A percentile compares a stretch with the other conserved stretches of the same genome.
Evolutionary conservation across 2,329 filamentous ascomycete genomes (phyloP).

Genomic region (Cryphonectria nitschkei): DNA sequence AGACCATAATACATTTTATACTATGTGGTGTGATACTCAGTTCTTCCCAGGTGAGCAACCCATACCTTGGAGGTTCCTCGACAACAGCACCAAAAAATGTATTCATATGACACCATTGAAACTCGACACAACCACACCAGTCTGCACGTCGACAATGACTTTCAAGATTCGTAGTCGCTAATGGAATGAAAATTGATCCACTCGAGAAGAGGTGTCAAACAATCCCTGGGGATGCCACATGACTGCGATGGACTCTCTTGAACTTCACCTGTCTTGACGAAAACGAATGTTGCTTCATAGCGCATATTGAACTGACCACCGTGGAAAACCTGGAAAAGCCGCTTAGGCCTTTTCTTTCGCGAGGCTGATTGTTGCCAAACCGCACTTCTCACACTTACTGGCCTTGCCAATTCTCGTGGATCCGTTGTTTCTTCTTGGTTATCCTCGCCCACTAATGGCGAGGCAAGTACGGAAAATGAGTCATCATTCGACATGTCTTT

Average conservation of each 20-base stretch:
- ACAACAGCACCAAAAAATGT: no score
- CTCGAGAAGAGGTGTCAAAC: neutral
- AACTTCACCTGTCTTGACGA: neutral
- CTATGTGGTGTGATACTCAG: no score
- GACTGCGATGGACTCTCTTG: neutral
- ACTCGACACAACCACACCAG: no score
- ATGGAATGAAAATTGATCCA: neutral
- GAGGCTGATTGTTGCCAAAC: neutral
- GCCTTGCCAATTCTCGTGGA: neutral
- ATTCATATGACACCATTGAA: no score
- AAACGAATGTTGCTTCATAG: neutral
- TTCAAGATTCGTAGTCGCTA: no score
- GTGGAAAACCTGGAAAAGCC: neutral
- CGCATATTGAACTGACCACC: no score
- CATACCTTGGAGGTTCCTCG: no score
- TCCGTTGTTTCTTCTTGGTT: neutral
- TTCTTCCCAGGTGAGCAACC: no score
- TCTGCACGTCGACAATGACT: no score
- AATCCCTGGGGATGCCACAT: neutral
- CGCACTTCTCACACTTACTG: neutral
- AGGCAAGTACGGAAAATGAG: conserved; percentile 9
- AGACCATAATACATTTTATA: no score
- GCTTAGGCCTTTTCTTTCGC: neutral
- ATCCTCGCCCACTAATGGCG: neutral
- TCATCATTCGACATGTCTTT: neutral